Base-by-base conservation (phyloP, 176 grass and related monocot genomes). In the Eleusine coracana region DNA sequence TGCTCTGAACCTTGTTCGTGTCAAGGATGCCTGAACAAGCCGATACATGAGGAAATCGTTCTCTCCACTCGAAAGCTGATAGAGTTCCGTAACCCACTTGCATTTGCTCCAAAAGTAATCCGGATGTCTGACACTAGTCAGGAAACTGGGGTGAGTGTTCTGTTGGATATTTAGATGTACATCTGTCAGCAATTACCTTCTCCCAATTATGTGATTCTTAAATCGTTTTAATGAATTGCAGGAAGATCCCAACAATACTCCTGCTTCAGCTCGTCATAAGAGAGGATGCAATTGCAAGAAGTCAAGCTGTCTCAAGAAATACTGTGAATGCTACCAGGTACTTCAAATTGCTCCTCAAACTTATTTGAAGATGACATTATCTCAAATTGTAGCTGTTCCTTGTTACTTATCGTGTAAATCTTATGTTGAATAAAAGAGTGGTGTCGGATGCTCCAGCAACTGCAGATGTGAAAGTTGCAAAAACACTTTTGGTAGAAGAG, bases 221-320 rank as follows among this genome's bases (percentile, higher is more conserved):
- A 42, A 45, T 70, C 25, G 1, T 61, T 10, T 83, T 54, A n/a
- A 71, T 78, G 20, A 77, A 67, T 88, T 80, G 72, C 74, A 99
- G 91, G 93, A 99, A 80, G 93, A 96, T 75, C 82, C 87, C 84
- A 96, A 94, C 76, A 96, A 76, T 29, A 99, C 97, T 82, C 97
- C 97, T 49, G 93, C 97, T 86, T 99, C 97, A 68, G 91, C 97
- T 71, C 89, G 97, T 38, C 97, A 99, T 77, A 99, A 99, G 87
- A 92, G 97, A 85, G 97, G 97, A 90, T 99, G 97, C 85, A 99
- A 99, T 84, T 99, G 97, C 76, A 99, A 99, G 77, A 99, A 96
- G 52, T 99, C 97, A 68, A 99, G 89, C 62, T 99, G 97, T 80
- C 88, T 99, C 39, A 99, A 99, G 87, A 99, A 96, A 77, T 99